phyloP scores from a whole-genome alignment of 2,329 filamentous ascomycete genomes.

The Didymella sp. region DNA sequence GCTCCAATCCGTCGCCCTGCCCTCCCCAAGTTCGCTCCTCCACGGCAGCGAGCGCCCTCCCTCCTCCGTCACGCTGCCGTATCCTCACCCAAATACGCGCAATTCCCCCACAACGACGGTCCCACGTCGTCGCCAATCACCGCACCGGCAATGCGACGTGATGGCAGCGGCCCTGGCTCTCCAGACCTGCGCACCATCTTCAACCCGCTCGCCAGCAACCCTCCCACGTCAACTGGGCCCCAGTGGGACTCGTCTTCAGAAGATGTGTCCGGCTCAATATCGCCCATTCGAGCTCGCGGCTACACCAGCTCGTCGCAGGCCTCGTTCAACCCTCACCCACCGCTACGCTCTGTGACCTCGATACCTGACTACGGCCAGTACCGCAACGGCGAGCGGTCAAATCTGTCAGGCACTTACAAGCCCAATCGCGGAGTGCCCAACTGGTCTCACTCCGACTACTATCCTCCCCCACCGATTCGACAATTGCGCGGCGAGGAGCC shows the following conservation, averaged over 20 bases:
- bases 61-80: slow-evolving; percentile 48
- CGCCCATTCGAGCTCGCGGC: slow-evolving; percentile 39
- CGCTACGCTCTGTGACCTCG: slow-evolving; percentile 46
- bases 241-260: slow-evolving; percentile 36
- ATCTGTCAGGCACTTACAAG: slow-evolving; percentile 46
- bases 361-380: slow-evolving; percentile 48
- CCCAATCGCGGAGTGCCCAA: slow-evolving; percentile 47
- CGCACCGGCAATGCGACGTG: slow-evolving; percentile 33
- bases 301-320: slow-evolving; percentile 44
- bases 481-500: slow-evolving; percentile 52
- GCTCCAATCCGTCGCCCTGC: slow-evolving; percentile 36
- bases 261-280: slow-evolving; percentile 24
- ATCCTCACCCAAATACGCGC: slow-evolving; percentile 38
- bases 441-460: slow-evolving; percentile 47
- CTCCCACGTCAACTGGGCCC: slow-evolving; percentile 35
- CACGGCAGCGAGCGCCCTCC: slow-evolving; percentile 52
- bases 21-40: slow-evolving; percentile 51
- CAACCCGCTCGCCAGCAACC: slow-evolving; percentile 47
- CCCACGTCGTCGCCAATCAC: slow-evolving; percentile 37
- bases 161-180: slow-evolving; percentile 35
- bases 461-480: slow-evolving; percentile 31
- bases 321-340: slow-evolving; percentile 31
- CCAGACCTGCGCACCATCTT: slow-evolving; percentile 44
- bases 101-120: slow-evolving; percentile 29
- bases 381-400: slow-evolving; percentile 36